phyloP scores from a whole-genome alignment of 371 early-diverging fungal species.

The Chytridium lagenaria region DNA sequence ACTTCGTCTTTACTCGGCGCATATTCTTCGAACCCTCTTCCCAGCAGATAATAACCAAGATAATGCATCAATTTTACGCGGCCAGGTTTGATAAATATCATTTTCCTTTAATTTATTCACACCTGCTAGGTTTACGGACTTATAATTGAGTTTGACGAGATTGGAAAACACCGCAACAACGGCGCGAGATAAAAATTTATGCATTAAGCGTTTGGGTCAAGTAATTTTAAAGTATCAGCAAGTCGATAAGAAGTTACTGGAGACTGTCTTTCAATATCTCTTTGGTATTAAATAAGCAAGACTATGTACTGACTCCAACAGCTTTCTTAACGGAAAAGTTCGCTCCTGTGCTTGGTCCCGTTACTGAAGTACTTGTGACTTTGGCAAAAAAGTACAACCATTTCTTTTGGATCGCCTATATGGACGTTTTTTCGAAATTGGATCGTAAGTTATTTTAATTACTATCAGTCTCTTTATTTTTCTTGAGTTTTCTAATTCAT shows the following conservation, averaged over 20 bases:
- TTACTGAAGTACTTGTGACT: neutral
- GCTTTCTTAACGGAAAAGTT: slow-evolving; percentile 4
- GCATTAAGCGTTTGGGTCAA: neutral
- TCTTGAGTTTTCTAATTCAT: too few relatives aligned
- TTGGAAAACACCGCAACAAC: neutral
- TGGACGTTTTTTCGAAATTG: neutral
- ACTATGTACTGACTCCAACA: too few relatives aligned
- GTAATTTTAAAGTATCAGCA: neutral
- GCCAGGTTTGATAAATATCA: too few relatives aligned
- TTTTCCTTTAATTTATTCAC: neutral
- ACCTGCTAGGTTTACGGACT: neutral
- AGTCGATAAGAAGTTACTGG: neutral
- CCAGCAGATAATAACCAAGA: neutral
- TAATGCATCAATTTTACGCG: too few relatives aligned
- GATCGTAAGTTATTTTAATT: too few relatives aligned
- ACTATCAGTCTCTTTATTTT: too few relatives aligned
- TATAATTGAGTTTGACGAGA: neutral
- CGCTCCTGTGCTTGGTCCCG: neutral
- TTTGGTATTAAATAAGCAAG: too few relatives aligned
- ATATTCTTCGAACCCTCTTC: neutral
- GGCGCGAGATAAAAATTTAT: neutral
- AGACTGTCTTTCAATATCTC: neutral
- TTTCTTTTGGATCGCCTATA: neutral
- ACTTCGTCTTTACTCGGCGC: neutral
- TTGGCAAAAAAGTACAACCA: neutral